Base-by-base conservation (phyloP, 768 basidiomycete species). In the Pleurotus ostreatus region DNA sequence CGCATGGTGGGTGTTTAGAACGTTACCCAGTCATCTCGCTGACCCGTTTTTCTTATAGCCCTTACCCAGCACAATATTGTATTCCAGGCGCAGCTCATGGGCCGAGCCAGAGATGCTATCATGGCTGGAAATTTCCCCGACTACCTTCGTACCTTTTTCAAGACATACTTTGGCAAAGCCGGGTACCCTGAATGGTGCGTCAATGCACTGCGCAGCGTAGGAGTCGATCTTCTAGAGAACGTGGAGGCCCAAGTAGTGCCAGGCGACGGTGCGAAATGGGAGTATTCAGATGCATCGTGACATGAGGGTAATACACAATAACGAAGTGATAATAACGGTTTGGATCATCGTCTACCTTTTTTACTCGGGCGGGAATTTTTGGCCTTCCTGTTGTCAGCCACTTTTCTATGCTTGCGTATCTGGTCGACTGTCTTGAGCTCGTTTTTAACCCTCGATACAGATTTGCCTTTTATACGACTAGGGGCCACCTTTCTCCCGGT, bases 171-270 rank as follows among this genome's bases (percentile, higher is more conserved):
- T 63, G 85, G 82, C 5, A 77, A 83, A 55, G 71, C 75, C n/a
- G 88, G 87, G 8, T 92, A 94, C 66, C 92, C 92, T 0, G 82
- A 84, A 65, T 96, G 93, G 93, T 90, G 89, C 62, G 83, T 95
- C 1, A 88, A 92, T 63, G 94, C 93, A 9, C 71, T 96, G 49
- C 75, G 78, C 22, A 86, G 83, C 55, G 93, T 96, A 11, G 89
- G 89, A 0, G 89, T 96, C 0, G 92, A 96, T 66, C 69, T 95
- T 44, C 71, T 93, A 30, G 82, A 86, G 57, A 81, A 78, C 20
- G 63, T 71, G 25, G 66, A 78, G 22, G 68, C 74, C 4, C 79
- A 76, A 55, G 67, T 88, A 0, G 73, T 87, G 34, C 66, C 79
- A 8, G 90, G 89, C 2, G 75, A 73, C 43, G 88, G 85, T 2